phyloP scores from a whole-genome alignment of 495 filamentous ascomycete genomes.

The Cairneyella variabilis region DNA sequence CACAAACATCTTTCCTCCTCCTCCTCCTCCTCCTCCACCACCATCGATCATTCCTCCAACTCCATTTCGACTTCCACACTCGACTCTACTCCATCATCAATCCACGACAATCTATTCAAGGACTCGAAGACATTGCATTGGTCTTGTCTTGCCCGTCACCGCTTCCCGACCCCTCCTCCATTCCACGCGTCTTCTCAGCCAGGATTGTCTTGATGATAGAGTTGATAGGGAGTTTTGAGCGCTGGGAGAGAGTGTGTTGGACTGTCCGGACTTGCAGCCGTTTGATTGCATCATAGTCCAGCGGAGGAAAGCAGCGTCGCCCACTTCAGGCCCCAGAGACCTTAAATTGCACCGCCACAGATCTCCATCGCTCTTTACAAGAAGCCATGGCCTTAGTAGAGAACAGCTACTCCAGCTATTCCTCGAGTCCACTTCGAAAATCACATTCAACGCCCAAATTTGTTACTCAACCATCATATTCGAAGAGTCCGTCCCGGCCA shows the following conservation, averaged over 20 bases:
- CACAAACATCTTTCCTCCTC: neutral
- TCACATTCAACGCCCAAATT: conserved; percentile 26
- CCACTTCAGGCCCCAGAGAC: conserved; percentile 3
- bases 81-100: neutral
- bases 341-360: conserved; percentile 1
- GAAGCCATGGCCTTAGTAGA: conserved; percentile 26
- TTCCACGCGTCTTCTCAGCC: neutral
- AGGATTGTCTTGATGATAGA: conserved; percentile 14
- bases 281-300: neutral
- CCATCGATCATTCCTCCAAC: neutral
- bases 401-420: conserved; percentile 23
- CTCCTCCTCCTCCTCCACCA: neutral
- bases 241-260: conserved; percentile 6
- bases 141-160: neutral
- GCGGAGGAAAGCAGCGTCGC: neutral
- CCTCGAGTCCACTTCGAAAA: conserved; percentile 17
- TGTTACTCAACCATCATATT: conserved; percentile 13
- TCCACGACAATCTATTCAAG: neutral
- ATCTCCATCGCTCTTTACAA: neutral
- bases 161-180: neutral
- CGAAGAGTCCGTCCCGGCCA: conserved; percentile 15
- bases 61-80: neutral
- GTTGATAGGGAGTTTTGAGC: neutral
- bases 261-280: neutral
- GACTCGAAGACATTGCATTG: neutral